Percentiles rank a stretch among this genome's conserved stretches.
Evolutionary conservation across 2,329 filamentous ascomycete genomes (phyloP).

Genomic region (Trichoderma oligosporum): DNA sequence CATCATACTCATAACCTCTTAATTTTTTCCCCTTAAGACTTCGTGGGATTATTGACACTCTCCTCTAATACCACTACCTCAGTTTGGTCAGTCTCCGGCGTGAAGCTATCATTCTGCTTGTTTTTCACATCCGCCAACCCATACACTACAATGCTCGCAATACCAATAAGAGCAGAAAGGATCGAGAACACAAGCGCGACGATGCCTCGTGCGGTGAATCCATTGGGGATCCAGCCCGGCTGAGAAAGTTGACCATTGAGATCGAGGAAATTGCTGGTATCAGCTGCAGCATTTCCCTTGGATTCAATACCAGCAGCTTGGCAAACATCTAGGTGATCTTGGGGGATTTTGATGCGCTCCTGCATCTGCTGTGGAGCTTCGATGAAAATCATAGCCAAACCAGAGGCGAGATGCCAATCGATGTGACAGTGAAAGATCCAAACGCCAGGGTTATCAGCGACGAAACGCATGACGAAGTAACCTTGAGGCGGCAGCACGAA

Average conservation of each 20-base stretch:
- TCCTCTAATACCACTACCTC: conserved; percentile 4
- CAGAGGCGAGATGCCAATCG: conserved; percentile 39
- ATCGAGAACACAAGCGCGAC: conserved; percentile 17
- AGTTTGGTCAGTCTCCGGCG: neutral
- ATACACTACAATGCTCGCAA: conserved; percentile 13
- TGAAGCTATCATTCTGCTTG: neutral
- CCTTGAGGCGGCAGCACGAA: conserved; percentile 44
- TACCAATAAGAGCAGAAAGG: conserved; percentile 4
- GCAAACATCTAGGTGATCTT: conserved; percentile 15
- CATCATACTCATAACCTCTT: neutral
- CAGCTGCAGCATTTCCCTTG: conserved; percentile 11
- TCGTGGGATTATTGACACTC: neutral
- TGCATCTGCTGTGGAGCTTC: conserved; percentile 18
- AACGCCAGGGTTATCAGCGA: conserved; percentile 39
- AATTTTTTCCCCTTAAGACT: neutral
- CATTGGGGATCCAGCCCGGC: conserved; percentile 7
- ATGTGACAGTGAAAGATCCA: conserved; percentile 47
- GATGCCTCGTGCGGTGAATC: conserved; percentile 14
- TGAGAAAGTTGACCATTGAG: conserved; percentile 6
- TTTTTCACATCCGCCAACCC: conserved; percentile 14
- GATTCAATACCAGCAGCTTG: conserved; percentile 1
- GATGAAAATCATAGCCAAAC: conserved; percentile 18
- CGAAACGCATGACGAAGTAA: conserved; percentile 48
- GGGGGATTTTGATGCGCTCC: conserved; percentile 13
- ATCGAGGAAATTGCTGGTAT: conserved; percentile 8